phyloP scores from a whole-genome alignment of 2,329 filamentous ascomycete genomes.

The Penicillium sp. region DNA sequence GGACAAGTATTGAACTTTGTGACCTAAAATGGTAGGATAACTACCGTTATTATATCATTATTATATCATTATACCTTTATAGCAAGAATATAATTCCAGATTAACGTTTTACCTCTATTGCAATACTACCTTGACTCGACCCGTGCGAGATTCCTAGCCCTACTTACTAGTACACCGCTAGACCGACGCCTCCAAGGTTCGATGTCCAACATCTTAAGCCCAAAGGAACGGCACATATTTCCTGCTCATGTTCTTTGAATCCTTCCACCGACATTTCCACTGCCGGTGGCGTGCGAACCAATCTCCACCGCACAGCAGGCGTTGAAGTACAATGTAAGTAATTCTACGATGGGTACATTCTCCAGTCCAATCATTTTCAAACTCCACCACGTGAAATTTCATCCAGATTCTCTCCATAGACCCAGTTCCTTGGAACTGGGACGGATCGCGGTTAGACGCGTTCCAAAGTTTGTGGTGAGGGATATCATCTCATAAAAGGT shows the following conservation, averaged over 20 bases:
- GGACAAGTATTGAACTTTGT: background rate
- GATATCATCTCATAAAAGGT: background rate
- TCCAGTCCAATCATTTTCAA: background rate
- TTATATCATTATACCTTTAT: background rate
- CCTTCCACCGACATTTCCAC: background rate
- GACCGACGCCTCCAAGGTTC: background rate
- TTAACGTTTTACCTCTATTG: too few species aligned
- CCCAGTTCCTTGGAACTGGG: slow-evolving; percentile 22
- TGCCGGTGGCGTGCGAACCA: background rate
- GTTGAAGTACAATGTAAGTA: background rate
- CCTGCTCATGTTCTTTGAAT: background rate
- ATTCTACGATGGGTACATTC: background rate
- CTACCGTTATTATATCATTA: background rate
- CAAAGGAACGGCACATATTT: background rate
- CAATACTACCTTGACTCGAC: background rate
- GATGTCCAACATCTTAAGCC: background rate
- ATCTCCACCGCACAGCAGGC: background rate
- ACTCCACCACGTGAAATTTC: slow-evolving; percentile 1
- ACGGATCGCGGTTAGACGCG: slow-evolving; percentile 26
- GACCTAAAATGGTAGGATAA: too few species aligned
- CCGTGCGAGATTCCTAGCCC: background rate
- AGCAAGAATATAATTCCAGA: background rate
- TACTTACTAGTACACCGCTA: slow-evolving; percentile 3
- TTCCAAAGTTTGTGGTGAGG: slow-evolving; percentile 1
- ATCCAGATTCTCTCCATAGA: background rate